Percentiles rank a stretch among this genome's conserved stretches.
These are phyloP conservation scores for Juncus inflexus DNA, from an alignment of 176 grass and related monocot genomes.

Conservation along the genomic window DNA sequence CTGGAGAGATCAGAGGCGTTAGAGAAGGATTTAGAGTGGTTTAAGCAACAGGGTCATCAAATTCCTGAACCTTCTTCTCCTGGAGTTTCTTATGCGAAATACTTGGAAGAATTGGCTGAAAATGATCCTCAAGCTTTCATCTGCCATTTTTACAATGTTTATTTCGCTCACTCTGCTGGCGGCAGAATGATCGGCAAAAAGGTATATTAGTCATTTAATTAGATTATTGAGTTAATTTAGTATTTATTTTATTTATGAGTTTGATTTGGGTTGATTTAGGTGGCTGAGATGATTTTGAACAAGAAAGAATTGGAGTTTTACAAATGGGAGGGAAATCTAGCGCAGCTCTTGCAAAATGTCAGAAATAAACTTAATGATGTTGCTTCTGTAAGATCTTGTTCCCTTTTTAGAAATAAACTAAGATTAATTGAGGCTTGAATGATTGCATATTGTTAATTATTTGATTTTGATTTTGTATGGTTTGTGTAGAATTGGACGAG, in stretches of 20 bases:
- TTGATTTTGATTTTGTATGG: background rate
- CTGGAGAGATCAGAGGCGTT: constrained; percentile 86
- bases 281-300: constrained; percentile 85
- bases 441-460: constrained; percentile 1
- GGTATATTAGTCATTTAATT: constrained; percentile 36
- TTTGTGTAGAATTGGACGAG: constrained; percentile 56
- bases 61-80: constrained; percentile 73
- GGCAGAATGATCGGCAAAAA: constrained; percentile 95
- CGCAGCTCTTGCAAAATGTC: constrained; percentile 77
- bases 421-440: background rate
- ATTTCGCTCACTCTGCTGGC: constrained; percentile 94
- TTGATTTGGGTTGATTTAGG: constrained; percentile 32
- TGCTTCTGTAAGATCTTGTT: constrained; percentile 45
- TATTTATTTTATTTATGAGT: background rate
- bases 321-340: constrained; percentile 81
- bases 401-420: background rate
- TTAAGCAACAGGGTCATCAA: constrained; percentile 57
- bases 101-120: constrained; percentile 71
- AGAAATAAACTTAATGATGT: constrained; percentile 73
- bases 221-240: background rate
- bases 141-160: constrained; percentile 91
- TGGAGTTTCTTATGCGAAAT: constrained; percentile 57
- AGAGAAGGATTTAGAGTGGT: constrained; percentile 88
- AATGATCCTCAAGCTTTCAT: constrained; percentile 91
- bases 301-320: constrained; percentile 96